Evolutionary conservation across 257 asterid species (phyloP).

Genomic region (Primulina huaijiensis): DNA sequence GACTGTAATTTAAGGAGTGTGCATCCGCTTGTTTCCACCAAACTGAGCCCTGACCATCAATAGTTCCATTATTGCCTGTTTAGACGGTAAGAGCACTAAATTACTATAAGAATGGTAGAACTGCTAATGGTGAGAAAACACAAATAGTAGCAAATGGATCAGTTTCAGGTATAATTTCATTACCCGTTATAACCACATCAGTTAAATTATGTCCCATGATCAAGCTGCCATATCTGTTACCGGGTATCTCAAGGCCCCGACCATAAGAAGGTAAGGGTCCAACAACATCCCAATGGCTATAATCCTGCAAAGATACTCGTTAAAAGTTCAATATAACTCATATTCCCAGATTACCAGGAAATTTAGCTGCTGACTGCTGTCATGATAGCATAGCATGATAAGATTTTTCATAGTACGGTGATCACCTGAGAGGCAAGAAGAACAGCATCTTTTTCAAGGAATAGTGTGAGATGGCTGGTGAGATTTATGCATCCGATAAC

Average conservation of each 20-base stretch:
- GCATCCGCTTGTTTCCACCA: slow-evolving; percentile 78
- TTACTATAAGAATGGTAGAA: background rate
- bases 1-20: slow-evolving; percentile 74
- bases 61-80: slow-evolving; percentile 90
- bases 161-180: background rate
- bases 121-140: background rate
- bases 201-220: slow-evolving; percentile 53
- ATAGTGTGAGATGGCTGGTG: slow-evolving; percentile 93
- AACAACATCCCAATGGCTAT: slow-evolving; percentile 59
- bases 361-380: background rate
- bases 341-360: background rate
- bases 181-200: slow-evolving; percentile 77
- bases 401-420: background rate
- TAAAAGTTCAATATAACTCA: slow-evolving; percentile 10
- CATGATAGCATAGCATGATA: background rate
- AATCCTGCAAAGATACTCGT: slow-evolving; percentile 39
- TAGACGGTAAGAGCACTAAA: slow-evolving; percentile 3
- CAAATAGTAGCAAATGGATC: background rate
- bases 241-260: slow-evolving; percentile 55
- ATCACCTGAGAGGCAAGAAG: slow-evolving; percentile 87
- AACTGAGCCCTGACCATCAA: slow-evolving; percentile 89
- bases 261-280: slow-evolving; percentile 81
- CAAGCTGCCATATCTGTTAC: slow-evolving; percentile 68
- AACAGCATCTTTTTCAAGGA: slow-evolving; percentile 82
- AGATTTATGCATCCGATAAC: slow-evolving; percentile 83